Evolutionary conservation across 805 yeast genomes (phyloP).

Genomic region (Pichia nanzhaoensis): DNA sequence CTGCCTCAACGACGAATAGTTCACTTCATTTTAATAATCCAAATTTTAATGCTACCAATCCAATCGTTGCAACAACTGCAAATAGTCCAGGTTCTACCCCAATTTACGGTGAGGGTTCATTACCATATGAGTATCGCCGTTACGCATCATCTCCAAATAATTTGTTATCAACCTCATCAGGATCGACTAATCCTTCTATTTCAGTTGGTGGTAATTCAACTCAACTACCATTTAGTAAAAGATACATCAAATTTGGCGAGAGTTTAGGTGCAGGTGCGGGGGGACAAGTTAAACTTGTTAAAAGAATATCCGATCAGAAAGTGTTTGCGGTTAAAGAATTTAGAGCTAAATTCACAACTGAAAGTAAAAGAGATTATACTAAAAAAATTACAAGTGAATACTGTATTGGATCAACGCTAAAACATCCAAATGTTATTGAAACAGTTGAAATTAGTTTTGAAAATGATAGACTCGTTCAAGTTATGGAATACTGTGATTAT

Average conservation of each 20-base stretch:
- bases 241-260: conserved; percentile 79
- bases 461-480: conserved; percentile 77
- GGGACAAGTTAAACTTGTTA: conserved; percentile 75
- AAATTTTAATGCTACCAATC: conserved; percentile 21
- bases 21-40: conserved; percentile 15
- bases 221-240: conserved; percentile 58
- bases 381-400: conserved; percentile 91
- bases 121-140: conserved; percentile 13
- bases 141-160: conserved; percentile 10
- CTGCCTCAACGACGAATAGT: background rate
- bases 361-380: conserved; percentile 77
- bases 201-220: conserved; percentile 36
- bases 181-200: conserved; percentile 12
- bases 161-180: conserved; percentile 13
- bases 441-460: conserved; percentile 90
- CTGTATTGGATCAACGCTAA: conserved; percentile 85
- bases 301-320: conserved; percentile 55
- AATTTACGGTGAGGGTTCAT: conserved; percentile 21
- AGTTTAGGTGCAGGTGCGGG: conserved; percentile 94
- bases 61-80: no score
- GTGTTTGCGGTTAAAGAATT: conserved; percentile 92
- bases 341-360: conserved; percentile 66
- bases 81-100: conserved; percentile 30
- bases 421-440: conserved; percentile 85
- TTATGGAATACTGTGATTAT: conserved; percentile 91